Percentiles rank a stretch among this genome's conserved stretches.
Conservation (phyloP, 1,139 yeast species). For the Yamadazyma kanchanaburiensis region DNA sequence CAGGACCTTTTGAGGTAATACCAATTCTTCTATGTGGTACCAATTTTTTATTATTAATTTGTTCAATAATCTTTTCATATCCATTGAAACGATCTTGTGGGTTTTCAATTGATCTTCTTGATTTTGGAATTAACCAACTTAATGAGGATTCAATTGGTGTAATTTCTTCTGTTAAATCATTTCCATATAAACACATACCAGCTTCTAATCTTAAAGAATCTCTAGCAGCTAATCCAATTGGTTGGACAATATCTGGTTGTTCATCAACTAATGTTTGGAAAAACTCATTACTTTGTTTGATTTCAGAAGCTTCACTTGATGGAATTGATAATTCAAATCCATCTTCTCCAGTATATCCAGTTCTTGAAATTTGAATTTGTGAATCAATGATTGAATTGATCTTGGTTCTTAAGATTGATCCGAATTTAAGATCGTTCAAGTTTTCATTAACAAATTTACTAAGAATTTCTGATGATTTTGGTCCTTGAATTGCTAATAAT, state of each 20-base stretch:
- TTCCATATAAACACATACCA: constrained; percentile 96
- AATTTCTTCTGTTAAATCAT: constrained; percentile 75
- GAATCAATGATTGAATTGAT: constrained; percentile 42
- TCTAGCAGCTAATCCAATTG: constrained; percentile 95
- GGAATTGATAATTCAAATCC: constrained; percentile 93
- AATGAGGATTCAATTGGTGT: constrained; percentile 89
- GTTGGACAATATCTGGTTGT: constrained; percentile 59
- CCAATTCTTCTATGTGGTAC: constrained; percentile 74
- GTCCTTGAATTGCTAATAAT: constrained; percentile 89
- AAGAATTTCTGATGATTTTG: constrained; percentile 65
- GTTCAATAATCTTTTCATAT: constrained; percentile 61
- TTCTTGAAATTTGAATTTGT: constrained; percentile 74
- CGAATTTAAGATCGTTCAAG: constrained; percentile 66
- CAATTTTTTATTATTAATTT: constrained; percentile 60
- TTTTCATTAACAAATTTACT: constrained; percentile 61
- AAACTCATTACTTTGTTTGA: constrained; percentile 50
- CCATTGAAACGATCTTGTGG: constrained; percentile 69
- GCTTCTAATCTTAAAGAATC: constrained; percentile 95
- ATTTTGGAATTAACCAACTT: constrained; percentile 85
- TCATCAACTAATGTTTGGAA: constrained; percentile 59
- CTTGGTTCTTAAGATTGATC: constrained; percentile 48
- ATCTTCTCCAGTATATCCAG: constrained; percentile 98
- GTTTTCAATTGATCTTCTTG: constrained; percentile 51
- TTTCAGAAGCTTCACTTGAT: constrained; percentile 40
- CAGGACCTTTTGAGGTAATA: constrained; percentile 71